Conservation (phyloP, 306 rosid genomes). For the Acacia crassicarpa region DNA sequence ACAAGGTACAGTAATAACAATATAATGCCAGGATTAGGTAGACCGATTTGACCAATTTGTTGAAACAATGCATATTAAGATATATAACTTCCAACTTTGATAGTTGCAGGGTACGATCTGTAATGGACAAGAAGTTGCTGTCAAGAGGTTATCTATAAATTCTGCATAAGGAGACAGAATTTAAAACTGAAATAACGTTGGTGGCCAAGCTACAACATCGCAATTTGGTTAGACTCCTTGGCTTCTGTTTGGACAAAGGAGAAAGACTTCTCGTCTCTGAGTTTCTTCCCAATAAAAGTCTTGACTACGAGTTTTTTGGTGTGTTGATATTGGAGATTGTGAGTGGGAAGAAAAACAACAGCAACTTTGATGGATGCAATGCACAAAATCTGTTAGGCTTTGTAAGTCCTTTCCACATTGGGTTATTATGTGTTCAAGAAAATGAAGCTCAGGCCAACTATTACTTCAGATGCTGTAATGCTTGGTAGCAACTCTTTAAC, state of each 20-base stretch:
- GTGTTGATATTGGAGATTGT: background rate
- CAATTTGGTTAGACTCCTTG: constrained; percentile 49
- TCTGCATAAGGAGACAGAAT: constrained; percentile 55
- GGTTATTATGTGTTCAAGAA: background rate
- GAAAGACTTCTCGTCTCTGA: constrained; percentile 54
- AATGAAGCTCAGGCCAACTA: background rate
- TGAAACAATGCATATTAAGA: background rate
- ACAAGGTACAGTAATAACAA: background rate
- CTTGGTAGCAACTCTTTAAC: background rate
- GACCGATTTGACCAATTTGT: background rate
- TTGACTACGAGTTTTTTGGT: background rate
- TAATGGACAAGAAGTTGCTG: constrained; percentile 30
- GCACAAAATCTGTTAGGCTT: background rate
- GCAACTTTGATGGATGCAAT: background rate
- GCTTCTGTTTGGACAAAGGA: constrained; percentile 42
- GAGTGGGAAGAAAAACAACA: background rate
- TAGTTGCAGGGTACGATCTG: background rate
- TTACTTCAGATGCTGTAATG: background rate
- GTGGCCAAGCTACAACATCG: constrained; percentile 56
- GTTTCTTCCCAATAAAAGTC: constrained; percentile 47
- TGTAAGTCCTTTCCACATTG: background rate
- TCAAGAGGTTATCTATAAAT: constrained; percentile 44
- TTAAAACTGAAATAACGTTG: constrained; percentile 51
- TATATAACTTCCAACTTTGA: background rate
- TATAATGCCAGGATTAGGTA: background rate